Evolutionary conservation across 345 rosid species (phyloP).

Genomic region (Excoecaria cochinchinensis): DNA sequence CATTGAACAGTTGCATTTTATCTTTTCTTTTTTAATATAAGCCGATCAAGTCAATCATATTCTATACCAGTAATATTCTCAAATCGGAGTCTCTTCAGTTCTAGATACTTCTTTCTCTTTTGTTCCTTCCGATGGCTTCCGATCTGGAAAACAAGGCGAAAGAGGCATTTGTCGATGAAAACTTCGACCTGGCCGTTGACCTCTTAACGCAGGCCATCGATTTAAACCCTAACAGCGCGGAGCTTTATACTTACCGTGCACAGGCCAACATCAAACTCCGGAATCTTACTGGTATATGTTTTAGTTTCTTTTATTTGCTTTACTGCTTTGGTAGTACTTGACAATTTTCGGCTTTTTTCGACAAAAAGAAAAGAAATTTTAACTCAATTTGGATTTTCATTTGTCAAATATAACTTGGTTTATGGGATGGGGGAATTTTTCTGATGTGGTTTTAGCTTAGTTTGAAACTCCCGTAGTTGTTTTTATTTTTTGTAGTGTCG

Average conservation of each 20-base stretch:
- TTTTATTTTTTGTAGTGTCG: neutral
- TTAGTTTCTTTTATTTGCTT: neutral
- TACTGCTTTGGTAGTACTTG: neutral
- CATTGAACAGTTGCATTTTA: neutral
- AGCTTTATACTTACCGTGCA: constrained; percentile 81
- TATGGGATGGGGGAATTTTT: neutral
- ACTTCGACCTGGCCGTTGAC: constrained; percentile 76
- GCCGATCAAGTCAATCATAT: neutral
- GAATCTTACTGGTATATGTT: constrained; percentile 56
- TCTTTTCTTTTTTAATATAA: neutral
- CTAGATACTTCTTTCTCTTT: neutral
- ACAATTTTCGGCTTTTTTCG: neutral
- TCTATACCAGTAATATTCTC: neutral
- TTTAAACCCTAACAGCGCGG: constrained; percentile 61
- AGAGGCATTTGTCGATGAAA: constrained; percentile 86
- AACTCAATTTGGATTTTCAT: no score
- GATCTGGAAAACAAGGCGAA: constrained; percentile 70
- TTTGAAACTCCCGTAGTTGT: neutral
- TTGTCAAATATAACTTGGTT: no score
- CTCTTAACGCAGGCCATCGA: constrained; percentile 76
- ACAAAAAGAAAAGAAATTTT: no score
- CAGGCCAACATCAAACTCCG: constrained; percentile 84
- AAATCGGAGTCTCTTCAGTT: neutral
- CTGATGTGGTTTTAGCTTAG: neutral
- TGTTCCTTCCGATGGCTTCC: constrained; percentile 47